Evolutionary conservation across 2,329 filamentous ascomycete genomes (phyloP).

Genomic region (Colletotrichum sp.): DNA sequence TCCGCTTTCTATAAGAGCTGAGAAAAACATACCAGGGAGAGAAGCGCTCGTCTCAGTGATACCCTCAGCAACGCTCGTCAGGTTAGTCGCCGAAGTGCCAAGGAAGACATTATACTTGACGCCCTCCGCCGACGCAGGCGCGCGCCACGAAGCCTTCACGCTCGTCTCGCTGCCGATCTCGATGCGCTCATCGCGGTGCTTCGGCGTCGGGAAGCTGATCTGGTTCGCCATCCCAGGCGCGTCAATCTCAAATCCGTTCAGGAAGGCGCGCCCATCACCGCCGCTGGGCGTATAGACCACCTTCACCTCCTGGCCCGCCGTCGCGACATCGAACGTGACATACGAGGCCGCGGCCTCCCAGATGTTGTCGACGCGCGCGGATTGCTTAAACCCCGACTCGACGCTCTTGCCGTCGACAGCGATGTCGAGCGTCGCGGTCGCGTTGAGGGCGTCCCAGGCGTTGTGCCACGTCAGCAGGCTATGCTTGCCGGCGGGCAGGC

Average conservation of each 20-base stretch:
- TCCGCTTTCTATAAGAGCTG: rapidly evolving
- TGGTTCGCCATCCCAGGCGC: conserved; percentile 25
- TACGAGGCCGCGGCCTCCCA: conserved; percentile 34
- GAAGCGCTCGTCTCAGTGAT: conserved; percentile 4
- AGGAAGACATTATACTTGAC: conserved; percentile 32
- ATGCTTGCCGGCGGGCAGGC: conserved; percentile 30
- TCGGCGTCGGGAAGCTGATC: conserved; percentile 31
- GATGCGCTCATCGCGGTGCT: conserved; percentile 33
- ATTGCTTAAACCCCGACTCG: conserved; percentile 19
- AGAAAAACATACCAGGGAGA: neutral
- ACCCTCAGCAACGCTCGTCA: conserved; percentile 22
- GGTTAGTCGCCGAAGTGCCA: conserved; percentile 17
- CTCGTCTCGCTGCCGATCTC: conserved; percentile 21
- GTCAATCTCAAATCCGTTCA: conserved; percentile 37
- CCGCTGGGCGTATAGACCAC: conserved; percentile 27
- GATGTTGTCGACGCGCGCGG: conserved; percentile 33
- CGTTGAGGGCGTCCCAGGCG: conserved; percentile 30
- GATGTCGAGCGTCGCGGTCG: conserved; percentile 27
- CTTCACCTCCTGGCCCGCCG: conserved; percentile 25
- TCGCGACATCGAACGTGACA: conserved; percentile 26
- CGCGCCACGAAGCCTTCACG: conserved; percentile 26
- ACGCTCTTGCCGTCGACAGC: conserved; percentile 26
- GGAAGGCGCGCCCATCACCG: conserved; percentile 26
- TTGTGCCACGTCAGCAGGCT: conserved; percentile 34
- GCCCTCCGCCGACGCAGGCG: conserved; percentile 17